Evolutionary conservation across 2,329 filamentous ascomycete genomes (phyloP), one percentile per base, ranked within the genome.

Genomic region (Helotiales sp.): DNA sequence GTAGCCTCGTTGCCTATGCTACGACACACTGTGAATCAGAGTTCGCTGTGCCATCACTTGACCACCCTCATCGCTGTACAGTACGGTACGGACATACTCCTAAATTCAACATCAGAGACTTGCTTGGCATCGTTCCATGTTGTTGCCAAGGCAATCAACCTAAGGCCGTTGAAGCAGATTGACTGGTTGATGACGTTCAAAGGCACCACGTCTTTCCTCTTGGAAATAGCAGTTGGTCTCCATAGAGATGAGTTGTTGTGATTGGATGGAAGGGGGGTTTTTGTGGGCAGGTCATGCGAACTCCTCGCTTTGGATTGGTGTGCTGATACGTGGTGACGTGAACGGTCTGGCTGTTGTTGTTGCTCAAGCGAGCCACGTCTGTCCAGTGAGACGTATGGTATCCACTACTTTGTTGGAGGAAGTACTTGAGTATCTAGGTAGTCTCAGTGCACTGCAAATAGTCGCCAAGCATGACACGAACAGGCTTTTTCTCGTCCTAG

Each of bases 21-120:
- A 59, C 40, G 28, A 37, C 22, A n/a, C 10, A 17, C 20, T 57
- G 28, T 66, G 64, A 61, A 30, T 61, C 58, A 61, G 32, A 63
- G 22, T n/a, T 49, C n/a, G 52, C 40, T 66, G 64, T 52, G 32
- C 20, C 5, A 17, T 62, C 57, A 62, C 34, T 64, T 66, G 58
- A 47, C 17, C 17, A 7, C 3, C 49, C 3, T 54, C 13, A 8
- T 17, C 7, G 28, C 17, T 34, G 17, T 10, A n/a, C 28, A 32
- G 13, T 28, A 28, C 24, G 8, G 47, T 43, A 30, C 24, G 24
- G 6, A 50, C 47, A 10, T 50, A 28, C 11, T 17, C 28, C 24
- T 55, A 55, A 37, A 55, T 37, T 17, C 50, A 30, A 54, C 13
- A 6, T 54, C 13, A 6, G 20, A n/a, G n/a, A 5, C 32, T 55